Evolutionary conservation across 495 filamentous ascomycete species (phyloP).

Genomic region (Tuber microsphaerosporum): DNA sequence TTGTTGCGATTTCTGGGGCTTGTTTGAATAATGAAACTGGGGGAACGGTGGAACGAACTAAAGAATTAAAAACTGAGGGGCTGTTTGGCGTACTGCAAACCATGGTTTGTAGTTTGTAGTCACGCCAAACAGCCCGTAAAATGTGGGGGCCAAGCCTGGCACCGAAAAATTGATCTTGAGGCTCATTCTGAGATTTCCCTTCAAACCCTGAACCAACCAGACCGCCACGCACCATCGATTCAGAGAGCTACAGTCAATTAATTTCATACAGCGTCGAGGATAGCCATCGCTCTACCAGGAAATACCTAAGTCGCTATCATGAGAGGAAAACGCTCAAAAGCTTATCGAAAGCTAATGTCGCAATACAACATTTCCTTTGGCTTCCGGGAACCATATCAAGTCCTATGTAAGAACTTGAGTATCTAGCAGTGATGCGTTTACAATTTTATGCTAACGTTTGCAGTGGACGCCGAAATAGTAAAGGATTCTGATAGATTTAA

Average conservation of each 20-base stretch:
- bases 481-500: conserved; percentile 65
- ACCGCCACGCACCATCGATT: not conserved
- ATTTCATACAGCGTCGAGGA: not conserved
- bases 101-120: too few species aligned
- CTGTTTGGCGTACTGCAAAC: too few species aligned
- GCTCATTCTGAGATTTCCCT: not conserved
- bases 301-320: conserved; percentile 45
- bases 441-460: conserved; percentile 3
- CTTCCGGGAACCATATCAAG: conserved; percentile 90
- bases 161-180: not conserved
- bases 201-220: not conserved
- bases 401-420: conserved; percentile 54
- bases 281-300: conserved; percentile 3
- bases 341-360: conserved; percentile 94
- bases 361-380: conserved; percentile 75
- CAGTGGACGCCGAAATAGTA: conserved; percentile 74
- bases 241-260: not conserved
- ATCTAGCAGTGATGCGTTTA: conserved; percentile 14
- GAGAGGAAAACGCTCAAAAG: conserved; percentile 87
- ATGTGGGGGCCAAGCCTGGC: too few species aligned
- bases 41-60: not conserved
- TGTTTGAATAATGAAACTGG: not conserved
- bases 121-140: too few species aligned
- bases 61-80: too few species aligned
- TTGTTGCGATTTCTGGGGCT: not conserved